Percentiles rank a stretch among this genome's conserved stretches.
phyloP scores from a whole-genome alignment of 805 yeast species.

The Grigorovia jiainica region DNA sequence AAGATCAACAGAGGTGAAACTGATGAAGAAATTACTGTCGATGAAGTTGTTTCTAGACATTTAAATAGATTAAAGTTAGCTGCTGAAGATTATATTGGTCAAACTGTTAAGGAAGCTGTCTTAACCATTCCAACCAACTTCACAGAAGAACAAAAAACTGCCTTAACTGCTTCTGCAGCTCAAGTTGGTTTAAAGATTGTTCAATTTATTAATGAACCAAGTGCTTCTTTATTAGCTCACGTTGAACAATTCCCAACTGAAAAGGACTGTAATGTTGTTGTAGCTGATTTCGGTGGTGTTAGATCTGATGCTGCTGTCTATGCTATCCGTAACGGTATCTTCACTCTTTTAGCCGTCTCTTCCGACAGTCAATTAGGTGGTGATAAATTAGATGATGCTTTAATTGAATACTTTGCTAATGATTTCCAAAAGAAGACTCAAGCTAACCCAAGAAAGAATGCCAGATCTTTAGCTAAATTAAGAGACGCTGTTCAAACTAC shows the following conservation, averaged over 20 bases:
- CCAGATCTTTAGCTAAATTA: conserved; percentile 83
- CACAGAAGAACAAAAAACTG: conserved; percentile 59
- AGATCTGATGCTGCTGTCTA: conserved; percentile 93
- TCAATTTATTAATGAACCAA: conserved; percentile 87
- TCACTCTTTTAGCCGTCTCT: conserved; percentile 78
- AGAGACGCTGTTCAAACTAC: conserved; percentile 72
- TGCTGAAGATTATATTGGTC: conserved; percentile 89
- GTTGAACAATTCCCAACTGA: conserved; percentile 37
- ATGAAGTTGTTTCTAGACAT: conserved; percentile 77
- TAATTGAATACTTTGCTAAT: conserved; percentile 77
- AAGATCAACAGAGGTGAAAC: conserved; percentile 40
- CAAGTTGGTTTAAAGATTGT: conserved; percentile 70
- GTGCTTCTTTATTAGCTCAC: conserved; percentile 84
- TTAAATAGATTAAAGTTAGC: conserved; percentile 71
- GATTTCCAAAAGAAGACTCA: conserved; percentile 88
- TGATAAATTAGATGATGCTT: conserved; percentile 66
- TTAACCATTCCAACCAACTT: conserved; percentile 87
- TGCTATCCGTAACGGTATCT: conserved; percentile 87
- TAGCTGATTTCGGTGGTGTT: conserved; percentile 94
- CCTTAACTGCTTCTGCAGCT: conserved; percentile 49
- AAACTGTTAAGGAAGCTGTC: conserved; percentile 69
- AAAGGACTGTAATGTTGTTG: conserved; percentile 42
- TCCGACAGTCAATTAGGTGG: conserved; percentile 86
- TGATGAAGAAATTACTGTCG: conserved; percentile 52
- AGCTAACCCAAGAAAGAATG: conserved; percentile 68